Conservation (phyloP, 306 rosid genomes). For the Cucurbita maxima region DNA sequence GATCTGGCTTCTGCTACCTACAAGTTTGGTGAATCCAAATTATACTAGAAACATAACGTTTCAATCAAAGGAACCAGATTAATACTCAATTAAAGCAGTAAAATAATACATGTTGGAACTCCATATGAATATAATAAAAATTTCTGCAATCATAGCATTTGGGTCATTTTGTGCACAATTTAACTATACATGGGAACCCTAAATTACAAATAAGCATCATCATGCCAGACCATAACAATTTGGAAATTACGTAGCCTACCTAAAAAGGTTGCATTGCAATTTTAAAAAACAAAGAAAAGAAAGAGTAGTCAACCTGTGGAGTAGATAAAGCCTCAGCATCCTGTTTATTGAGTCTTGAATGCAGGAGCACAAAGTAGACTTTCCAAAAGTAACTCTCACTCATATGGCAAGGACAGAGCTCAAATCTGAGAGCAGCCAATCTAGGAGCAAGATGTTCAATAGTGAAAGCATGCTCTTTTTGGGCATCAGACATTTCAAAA, state of each 20-base stretch:
- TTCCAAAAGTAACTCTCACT: slow-evolving; percentile 90
- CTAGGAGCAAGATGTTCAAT: slow-evolving; percentile 74
- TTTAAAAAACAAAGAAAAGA: slow-evolving; percentile 2
- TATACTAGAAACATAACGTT: not conserved
- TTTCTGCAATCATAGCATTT: not conserved
- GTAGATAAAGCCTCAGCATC: slow-evolving; percentile 74
- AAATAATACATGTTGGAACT: not conserved
- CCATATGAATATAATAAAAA: not conserved
- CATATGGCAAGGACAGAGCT: slow-evolving; percentile 94
- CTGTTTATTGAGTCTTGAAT: slow-evolving; percentile 70
- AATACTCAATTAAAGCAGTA: not conserved
- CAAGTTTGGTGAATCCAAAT: not conserved
- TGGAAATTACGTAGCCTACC: not conserved
- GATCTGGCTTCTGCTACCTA: slow-evolving; percentile 82
- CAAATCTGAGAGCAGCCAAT: slow-evolving; percentile 86
- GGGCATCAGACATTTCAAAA: slow-evolving; percentile 73
- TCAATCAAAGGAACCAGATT: not conserved
- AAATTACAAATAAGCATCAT: not conserved
- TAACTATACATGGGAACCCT: not conserved
- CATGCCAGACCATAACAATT: not conserved
- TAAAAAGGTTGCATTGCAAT: not conserved
- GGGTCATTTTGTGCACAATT: not conserved
- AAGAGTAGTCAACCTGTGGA: slow-evolving; percentile 42
- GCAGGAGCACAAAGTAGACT: slow-evolving; percentile 89
- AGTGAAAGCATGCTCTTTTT: slow-evolving; percentile 50